phyloP scores from a whole-genome alignment of 2,329 filamentous ascomycete species.

The Ceratocystis lukuohia region DNA sequence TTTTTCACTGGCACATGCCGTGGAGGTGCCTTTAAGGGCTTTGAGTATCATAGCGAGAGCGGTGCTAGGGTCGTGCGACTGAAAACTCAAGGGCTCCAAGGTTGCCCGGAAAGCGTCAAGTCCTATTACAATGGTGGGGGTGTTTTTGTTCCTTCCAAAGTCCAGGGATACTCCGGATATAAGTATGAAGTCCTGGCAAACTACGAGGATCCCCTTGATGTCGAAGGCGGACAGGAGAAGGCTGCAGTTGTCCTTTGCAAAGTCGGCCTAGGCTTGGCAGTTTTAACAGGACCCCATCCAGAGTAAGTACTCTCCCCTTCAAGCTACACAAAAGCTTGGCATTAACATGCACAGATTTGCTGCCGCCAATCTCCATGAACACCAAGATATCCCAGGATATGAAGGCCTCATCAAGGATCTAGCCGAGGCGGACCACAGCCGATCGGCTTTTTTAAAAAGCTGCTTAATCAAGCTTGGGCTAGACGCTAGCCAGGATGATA shows the following conservation, averaged over 20 bases:
- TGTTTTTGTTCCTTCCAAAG: constrained; percentile 68
- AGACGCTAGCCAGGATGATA: constrained; percentile 56
- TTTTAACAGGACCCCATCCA: constrained; percentile 81
- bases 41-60: constrained; percentile 76
- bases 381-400: constrained; percentile 55
- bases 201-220: constrained; percentile 60
- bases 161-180: constrained; percentile 29
- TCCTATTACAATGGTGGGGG: constrained; percentile 93
- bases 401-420: constrained; percentile 55
- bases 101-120: constrained; percentile 48
- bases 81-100: constrained; percentile 43
- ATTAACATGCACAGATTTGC: constrained; percentile 53
- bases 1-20: constrained; percentile 83
- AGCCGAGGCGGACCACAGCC: constrained; percentile 51
- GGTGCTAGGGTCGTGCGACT: constrained; percentile 64
- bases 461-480: constrained; percentile 70
- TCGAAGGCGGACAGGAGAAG: constrained; percentile 58
- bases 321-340: not conserved
- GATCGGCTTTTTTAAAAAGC: constrained; percentile 63
- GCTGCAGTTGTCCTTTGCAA: constrained; percentile 76
- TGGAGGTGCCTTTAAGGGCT: constrained; percentile 76
- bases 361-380: constrained; percentile 58
- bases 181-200: constrained; percentile 61
- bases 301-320: constrained; percentile 43
- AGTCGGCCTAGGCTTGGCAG: constrained; percentile 62